Evolutionary conservation across 345 rosid species (phyloP).

Genomic region (Chamaenerion angustifolium): DNA sequence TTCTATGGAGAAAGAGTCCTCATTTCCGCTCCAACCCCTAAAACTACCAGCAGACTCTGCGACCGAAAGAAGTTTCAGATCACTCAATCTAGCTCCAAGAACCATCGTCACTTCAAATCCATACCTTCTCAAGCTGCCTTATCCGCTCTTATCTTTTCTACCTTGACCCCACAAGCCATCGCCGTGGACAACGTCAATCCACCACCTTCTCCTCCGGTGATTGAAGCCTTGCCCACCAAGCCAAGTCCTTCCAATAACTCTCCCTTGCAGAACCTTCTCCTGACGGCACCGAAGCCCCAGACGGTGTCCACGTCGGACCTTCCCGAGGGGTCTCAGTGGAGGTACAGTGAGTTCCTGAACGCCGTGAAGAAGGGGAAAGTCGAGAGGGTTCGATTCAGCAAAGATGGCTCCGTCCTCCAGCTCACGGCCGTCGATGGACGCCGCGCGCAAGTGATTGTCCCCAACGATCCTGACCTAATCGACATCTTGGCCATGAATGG

Average conservation of each 20-base stretch:
- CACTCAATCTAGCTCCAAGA: conserved; percentile 5
- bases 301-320: conserved; percentile 12
- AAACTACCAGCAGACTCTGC: conserved; percentile 12
- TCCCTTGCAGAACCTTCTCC: conserved; percentile 32
- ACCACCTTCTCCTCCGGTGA: conserved; percentile 15
- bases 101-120: conserved; percentile 8
- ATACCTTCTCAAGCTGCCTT: conserved; percentile 15
- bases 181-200: conserved; percentile 18
- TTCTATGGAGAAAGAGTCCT: conserved; percentile 14
- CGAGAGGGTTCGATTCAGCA: conserved; percentile 20
- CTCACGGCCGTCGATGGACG: conserved; percentile 19
- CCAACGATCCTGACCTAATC: conserved; percentile 17
- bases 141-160: conserved; percentile 22
- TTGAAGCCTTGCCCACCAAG: conserved; percentile 22
- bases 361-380: conserved; percentile 19
- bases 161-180: conserved; percentile 22
- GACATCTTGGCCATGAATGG: conserved; percentile 17
- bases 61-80: conserved; percentile 4
- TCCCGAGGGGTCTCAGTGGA: conserved; percentile 16
- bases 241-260: conserved; percentile 16
- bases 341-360: conserved; percentile 18
- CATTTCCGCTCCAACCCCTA: conserved; percentile 15
- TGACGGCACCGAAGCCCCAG: conserved; percentile 34
- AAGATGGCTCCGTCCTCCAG: conserved; percentile 18
- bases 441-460: conserved; percentile 12